phyloP scores from a whole-genome alignment of 257 asterid species.

The Jaltomata sinuosa region DNA sequence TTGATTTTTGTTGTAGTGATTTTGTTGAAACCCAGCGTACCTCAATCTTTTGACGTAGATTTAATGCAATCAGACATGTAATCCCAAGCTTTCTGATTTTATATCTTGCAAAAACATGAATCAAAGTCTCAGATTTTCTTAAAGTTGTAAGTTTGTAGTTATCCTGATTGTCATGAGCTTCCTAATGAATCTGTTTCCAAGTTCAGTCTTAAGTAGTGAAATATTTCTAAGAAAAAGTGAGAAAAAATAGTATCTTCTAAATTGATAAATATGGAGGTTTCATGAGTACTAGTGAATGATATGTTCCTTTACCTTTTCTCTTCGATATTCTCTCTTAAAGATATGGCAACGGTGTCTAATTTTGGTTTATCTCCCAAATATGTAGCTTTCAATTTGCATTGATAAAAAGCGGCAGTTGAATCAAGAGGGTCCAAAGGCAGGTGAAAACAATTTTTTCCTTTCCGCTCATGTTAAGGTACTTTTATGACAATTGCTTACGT shows the following conservation, averaged over 20 bases:
- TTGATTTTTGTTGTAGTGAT: neutral
- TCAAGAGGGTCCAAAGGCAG: slow-evolving; percentile 25
- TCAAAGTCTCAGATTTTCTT: neutral
- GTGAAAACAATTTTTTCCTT: slow-evolving; percentile 20
- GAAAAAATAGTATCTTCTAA: neutral
- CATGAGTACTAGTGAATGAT: neutral
- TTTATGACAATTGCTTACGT: slow-evolving; percentile 11
- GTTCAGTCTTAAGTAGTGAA: neutral
- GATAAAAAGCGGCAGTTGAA: slow-evolving; percentile 38
- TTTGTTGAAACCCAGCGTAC: neutral
- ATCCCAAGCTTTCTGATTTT: neutral
- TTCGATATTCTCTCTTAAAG: neutral
- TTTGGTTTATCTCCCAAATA: slow-evolving; percentile 3
- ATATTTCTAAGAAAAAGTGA: neutral
- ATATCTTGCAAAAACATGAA: neutral
- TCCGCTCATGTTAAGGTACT: slow-evolving; percentile 26
- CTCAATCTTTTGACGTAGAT: neutral
- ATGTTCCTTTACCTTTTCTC: neutral
- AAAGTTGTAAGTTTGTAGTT: neutral
- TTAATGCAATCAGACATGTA: neutral
- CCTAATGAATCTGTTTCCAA: neutral
- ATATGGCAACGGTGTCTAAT: neutral
- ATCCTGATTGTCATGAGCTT: neutral
- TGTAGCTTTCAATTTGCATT: slow-evolving; percentile 83
- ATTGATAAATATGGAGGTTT: neutral